Evolutionary conservation across 257 asterid species (phyloP), one percentile per base, ranked within the genome.

Genomic region (Capsicum rhomboideum): DNA sequence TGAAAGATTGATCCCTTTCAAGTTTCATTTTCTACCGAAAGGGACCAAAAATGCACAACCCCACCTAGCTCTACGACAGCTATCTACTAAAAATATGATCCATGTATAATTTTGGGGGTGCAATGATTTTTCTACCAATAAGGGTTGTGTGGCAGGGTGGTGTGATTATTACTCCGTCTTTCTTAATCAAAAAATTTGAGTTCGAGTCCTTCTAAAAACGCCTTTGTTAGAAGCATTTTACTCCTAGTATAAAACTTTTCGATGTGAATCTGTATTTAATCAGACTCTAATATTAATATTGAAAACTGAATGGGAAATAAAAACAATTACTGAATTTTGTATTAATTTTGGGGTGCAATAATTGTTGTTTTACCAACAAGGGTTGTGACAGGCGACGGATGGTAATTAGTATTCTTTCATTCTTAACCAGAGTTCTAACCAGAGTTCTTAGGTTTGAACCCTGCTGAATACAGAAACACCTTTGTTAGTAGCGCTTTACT

Each of bases 1-100:
- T 87, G 87, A 87, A 34, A 89, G 72, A 84, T 74, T 81, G 72
- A 80, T 85, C 63, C 79, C 72, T 53, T 78, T 63, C 72, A 31
- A 75, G 18, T 80, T 68, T 82, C 68, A n/a, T 75, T 86, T 82
- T 50, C 87, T 86, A 87, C 85, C 88, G 88, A 84, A 82, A 71
- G 79, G 83, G 86, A 84, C 88, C 89, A 85, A 87, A 90, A 90
- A 82, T 23, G 29, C 64, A 87, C 55, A 88, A 89, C 88, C 91
- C 91, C 92, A 90, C 94, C 87, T 80, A 61, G 68, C 83, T 85
- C 66, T 74, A 49, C 88, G 92, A 87, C 91, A 92, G 92, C 91
- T 90, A 82, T 89, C 78, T 82, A 83, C 82, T 90, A 84, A 82
- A 88, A 42, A 82, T 89, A 86, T 86, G 87, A 88, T 90, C 92